phyloP scores from a whole-genome alignment of 2,329 filamentous ascomycete genomes.

The Byssochlamys sp. region DNA sequence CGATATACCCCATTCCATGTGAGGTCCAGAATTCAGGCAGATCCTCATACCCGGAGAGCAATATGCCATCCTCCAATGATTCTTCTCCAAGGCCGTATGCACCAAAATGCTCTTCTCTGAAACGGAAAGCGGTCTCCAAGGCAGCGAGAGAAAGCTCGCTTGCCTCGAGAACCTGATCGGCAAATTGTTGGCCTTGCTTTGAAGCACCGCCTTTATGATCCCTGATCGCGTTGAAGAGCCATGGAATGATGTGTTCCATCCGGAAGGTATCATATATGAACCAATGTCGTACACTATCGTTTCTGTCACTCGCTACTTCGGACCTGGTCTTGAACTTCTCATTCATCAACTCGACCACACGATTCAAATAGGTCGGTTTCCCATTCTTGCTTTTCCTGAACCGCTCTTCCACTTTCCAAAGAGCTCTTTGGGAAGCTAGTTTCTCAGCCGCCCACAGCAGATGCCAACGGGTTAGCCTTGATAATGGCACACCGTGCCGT shows the following conservation, averaged over 20 bases:
- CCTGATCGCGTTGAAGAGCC: slow-evolving; percentile 68
- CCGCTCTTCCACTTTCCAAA: slow-evolving; percentile 74
- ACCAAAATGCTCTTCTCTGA: slow-evolving; percentile 59
- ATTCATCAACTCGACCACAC: slow-evolving; percentile 66
- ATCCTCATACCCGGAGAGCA: slow-evolving; percentile 54
- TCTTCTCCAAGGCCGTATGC: slow-evolving; percentile 66
- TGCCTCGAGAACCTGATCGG: slow-evolving; percentile 53
- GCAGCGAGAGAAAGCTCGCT: slow-evolving; percentile 62
- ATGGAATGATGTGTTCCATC: slow-evolving; percentile 66
- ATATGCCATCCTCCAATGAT: slow-evolving; percentile 54
- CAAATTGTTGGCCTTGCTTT: slow-evolving; percentile 40
- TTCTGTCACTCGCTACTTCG: slow-evolving; percentile 56
- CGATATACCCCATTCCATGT: slow-evolving; percentile 31
- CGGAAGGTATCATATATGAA: slow-evolving; percentile 67
- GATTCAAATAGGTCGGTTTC: slow-evolving; percentile 61
- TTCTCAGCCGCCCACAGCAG: slow-evolving; percentile 87
- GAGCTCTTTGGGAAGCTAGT: slow-evolving; percentile 63
- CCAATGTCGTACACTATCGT: slow-evolving; percentile 74
- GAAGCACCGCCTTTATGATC: slow-evolving; percentile 56
- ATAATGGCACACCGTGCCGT: slow-evolving; percentile 53
- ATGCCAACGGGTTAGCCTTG: slow-evolving; percentile 62
- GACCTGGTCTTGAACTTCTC: slow-evolving; percentile 64
- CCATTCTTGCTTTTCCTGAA: slow-evolving; percentile 51
- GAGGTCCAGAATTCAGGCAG: slow-evolving; percentile 83
- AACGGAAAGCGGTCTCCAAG: slow-evolving; percentile 56